Percentiles rank a stretch among this genome's conserved stretches.
phyloP scores from a whole-genome alignment of 73 alveolate species.

The Paraurostyla sp. region DNA sequence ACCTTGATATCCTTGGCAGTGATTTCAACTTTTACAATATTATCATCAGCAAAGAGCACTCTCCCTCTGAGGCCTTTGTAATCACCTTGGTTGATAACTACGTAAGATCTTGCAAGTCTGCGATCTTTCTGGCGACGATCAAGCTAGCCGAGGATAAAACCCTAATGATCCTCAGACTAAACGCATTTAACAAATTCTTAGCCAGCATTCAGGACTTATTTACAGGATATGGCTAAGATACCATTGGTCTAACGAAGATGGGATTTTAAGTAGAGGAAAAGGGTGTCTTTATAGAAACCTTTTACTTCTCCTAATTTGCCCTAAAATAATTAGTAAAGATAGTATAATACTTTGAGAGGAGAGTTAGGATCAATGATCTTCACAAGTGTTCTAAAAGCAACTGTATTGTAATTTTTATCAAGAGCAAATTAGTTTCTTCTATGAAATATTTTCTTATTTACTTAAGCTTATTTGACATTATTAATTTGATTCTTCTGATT shows the following conservation, averaged over 20 bases:
- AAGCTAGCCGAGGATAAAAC: slow-evolving; percentile 18
- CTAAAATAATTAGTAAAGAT: neutral
- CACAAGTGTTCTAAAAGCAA: slow-evolving; percentile 21
- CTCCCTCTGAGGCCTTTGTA: slow-evolving; percentile 48
- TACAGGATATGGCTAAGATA: neutral
- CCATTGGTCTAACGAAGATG: slow-evolving; percentile 2
- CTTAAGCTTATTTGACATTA: neutral
- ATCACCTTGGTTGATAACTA: slow-evolving; percentile 33
- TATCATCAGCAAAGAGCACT: slow-evolving; percentile 49
- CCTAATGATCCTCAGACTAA: neutral
- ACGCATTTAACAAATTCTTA: slow-evolving; percentile 34
- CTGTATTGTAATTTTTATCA: slow-evolving; percentile 8
- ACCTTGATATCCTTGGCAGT: slow-evolving; percentile 28
- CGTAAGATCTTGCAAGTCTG: neutral
- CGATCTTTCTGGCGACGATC: slow-evolving; percentile 44
- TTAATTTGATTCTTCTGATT: neutral
- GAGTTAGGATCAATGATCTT: neutral
- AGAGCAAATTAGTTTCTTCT: slow-evolving; percentile 30
- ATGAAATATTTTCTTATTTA: neutral
- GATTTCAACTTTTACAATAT: slow-evolving; percentile 2
- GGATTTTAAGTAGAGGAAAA: slow-evolving; percentile 15
- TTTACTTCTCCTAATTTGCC: slow-evolving; percentile 32
- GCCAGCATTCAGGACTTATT: slow-evolving; percentile 39
- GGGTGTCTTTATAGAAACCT: slow-evolving; percentile 27
- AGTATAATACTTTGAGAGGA: neutral